Percentiles rank a stretch among this genome's conserved stretches.
phyloP scores from a whole-genome alignment of 2,329 filamentous ascomycete genomes.

The Colletotrichum sidae region DNA sequence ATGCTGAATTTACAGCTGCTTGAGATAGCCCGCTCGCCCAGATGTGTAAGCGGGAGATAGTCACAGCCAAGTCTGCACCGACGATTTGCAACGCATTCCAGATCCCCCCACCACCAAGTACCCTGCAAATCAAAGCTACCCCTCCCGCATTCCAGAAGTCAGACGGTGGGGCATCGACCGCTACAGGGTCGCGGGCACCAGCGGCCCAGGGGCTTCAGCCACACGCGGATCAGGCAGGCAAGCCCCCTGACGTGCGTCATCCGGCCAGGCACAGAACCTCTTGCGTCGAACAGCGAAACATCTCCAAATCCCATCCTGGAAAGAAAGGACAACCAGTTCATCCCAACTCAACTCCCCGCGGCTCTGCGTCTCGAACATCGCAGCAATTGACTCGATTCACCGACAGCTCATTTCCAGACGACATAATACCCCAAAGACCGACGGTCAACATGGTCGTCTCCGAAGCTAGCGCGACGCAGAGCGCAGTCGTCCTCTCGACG shows the following conservation, averaged over 20 bases:
- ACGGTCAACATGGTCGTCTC: slow-evolving; percentile 7
- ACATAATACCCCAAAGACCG: background rate
- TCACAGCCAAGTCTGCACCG: slow-evolving; percentile 26
- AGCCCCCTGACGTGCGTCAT: slow-evolving; percentile 37
- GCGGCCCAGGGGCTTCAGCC: slow-evolving; percentile 27
- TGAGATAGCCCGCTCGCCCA: too few relatives aligned
- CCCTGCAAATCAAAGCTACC: slow-evolving; percentile 1
- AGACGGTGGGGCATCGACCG: slow-evolving; percentile 21
- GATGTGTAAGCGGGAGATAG: slow-evolving; percentile 30
- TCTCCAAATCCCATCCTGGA: slow-evolving; percentile 20
- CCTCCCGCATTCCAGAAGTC: slow-evolving; percentile 18
- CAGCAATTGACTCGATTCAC: background rate
- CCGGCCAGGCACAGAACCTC: slow-evolving; percentile 21
- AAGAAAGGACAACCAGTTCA: slow-evolving; percentile 29
- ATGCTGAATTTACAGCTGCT: background rate
- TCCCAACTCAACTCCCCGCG: slow-evolving; percentile 1
- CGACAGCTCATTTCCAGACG: background rate
- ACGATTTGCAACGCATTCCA: slow-evolving; percentile 20
- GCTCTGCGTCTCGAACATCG: background rate
- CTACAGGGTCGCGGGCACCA: slow-evolving; percentile 19
- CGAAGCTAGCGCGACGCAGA: slow-evolving; percentile 15
- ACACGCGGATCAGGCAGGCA: slow-evolving; percentile 24
- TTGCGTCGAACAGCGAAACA: slow-evolving; percentile 4
- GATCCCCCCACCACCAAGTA: slow-evolving; percentile 24
- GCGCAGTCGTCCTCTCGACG: slow-evolving; percentile 73